Evolutionary conservation across 176 grass and related monocot genomes (phyloP).

Genomic region (Triticum turgidum): DNA sequence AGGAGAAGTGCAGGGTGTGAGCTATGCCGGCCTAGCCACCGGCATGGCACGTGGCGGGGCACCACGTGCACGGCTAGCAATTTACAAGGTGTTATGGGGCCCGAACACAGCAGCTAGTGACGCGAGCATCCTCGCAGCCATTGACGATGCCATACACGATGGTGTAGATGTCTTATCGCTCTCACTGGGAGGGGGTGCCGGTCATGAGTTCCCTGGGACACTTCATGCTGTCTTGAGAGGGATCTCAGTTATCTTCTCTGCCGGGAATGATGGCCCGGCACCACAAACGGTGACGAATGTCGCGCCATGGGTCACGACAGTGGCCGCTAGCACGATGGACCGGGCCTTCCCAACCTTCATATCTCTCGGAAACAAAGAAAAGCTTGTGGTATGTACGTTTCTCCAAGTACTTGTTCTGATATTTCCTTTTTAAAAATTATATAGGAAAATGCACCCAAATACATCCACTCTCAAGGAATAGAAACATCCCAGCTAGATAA

Average conservation of each 20-base stretch:
- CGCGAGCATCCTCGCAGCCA: neutral
- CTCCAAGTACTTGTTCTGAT: no score
- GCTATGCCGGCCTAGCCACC: neutral
- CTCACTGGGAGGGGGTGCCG: neutral
- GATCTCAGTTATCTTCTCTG: neutral
- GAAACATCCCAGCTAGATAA: neutral
- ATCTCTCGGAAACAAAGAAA: neutral
- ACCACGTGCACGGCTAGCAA: neutral
- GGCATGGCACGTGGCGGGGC: neutral
- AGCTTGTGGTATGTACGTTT: neutral
- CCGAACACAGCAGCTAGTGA: rapidly evolving
- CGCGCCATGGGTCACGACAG: neutral
- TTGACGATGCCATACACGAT: neutral
- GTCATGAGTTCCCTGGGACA: neutral
- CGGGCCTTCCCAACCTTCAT: neutral
- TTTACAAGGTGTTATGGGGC: neutral
- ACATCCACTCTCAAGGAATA: neutral
- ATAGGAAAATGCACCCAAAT: neutral
- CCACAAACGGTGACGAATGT: neutral
- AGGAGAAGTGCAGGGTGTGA: neutral
- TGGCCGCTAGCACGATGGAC: neutral
- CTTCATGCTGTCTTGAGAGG: neutral
- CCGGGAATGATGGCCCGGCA: neutral
- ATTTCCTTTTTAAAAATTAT: neutral
- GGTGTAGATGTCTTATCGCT: neutral